phyloP scores from a whole-genome alignment of 1,139 yeast species.

The Lodderomyces margitis region DNA sequence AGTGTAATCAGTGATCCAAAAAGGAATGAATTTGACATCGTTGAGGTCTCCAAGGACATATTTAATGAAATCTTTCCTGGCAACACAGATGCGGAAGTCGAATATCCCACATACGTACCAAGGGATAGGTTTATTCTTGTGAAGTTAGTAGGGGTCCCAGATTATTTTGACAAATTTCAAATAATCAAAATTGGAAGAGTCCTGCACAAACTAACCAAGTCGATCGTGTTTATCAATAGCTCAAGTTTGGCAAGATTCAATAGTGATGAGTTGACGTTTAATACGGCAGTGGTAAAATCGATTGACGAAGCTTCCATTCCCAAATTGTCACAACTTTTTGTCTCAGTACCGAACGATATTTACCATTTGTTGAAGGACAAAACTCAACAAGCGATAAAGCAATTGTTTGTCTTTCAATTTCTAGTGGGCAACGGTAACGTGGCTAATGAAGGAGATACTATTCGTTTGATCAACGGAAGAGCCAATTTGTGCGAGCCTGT shows the following conservation, averaged over 20 bases:
- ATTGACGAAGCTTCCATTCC: slow-evolving; percentile 29
- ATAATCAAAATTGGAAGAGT: slow-evolving; percentile 38
- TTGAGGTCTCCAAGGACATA: slow-evolving; percentile 37
- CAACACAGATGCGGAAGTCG: slow-evolving; percentile 7
- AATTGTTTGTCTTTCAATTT: slow-evolving; percentile 28
- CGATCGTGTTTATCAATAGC: slow-evolving; percentile 39
- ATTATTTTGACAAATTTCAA: slow-evolving; percentile 33
- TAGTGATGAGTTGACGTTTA: slow-evolving; percentile 32
- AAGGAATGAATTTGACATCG: slow-evolving; percentile 24
- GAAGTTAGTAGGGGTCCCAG: slow-evolving; percentile 47
- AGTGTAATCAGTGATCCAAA: slow-evolving; percentile 33
- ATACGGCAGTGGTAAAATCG: slow-evolving; percentile 31
- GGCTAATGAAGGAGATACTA: slow-evolving; percentile 31
- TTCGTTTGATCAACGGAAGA: slow-evolving; percentile 46
- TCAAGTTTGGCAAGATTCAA: slow-evolving; percentile 32
- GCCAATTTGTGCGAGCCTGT: slow-evolving; percentile 70
- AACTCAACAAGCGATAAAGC: slow-evolving; percentile 25
- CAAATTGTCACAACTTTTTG: slow-evolving; percentile 29
- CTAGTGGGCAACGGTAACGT: slow-evolving; percentile 31
- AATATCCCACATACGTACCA: slow-evolving; percentile 11
- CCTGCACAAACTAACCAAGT: slow-evolving; percentile 20
- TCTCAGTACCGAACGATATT: slow-evolving; percentile 46
- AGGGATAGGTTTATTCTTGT: slow-evolving; percentile 27
- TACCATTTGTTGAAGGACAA: slow-evolving; percentile 35
- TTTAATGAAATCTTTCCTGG: slow-evolving; percentile 33